Base-by-base conservation (phyloP, 805 yeast genomes). In the Metschnikowia baotianmanensis region DNA sequence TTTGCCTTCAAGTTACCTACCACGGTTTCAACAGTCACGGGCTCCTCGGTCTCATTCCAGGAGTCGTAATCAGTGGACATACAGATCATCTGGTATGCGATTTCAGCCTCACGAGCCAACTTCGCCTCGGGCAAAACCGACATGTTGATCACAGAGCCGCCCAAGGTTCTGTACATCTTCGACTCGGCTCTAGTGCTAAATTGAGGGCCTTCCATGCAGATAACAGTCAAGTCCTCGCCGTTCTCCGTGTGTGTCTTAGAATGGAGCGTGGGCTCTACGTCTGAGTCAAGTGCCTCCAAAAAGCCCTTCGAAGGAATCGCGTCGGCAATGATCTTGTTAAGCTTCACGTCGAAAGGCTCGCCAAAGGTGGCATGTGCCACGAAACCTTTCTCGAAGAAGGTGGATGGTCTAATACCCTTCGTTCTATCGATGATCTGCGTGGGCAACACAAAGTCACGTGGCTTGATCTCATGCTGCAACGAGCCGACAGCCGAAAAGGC, bases 171-270 rank as follows among this genome's bases (percentile, higher is more conserved):
- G 71, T 93, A 93, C 67, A 93, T 66, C 59, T 77, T 77, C 11
- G 97, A 89, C 68, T 93, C 99, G 8, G 99, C 98, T 51, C 99
- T 77, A 11, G 99, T 93, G 27, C 95, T 83, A 65, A 93, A 93
- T 36, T 93, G 96, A 3, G 99, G 99, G 31, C 99, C 99, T 67
- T 91, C 99, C 99, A 93, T 93, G 64, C 99, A 93, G 48, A 93
- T 76, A 29, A 93, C 79, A 6, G 95, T 85, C 43, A 86, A 67
- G 56, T 91, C 97, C 43, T 78, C 81, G 41, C 77, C 78, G 24
- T 66, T 66, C 51, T 80, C 82, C 36, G 87, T 69, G 40, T 61
- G 67, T 16, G 53, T 42, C 62, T 79, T 82, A 38, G 87, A 71
- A 66, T 85, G 95, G 63, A 90, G 66, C 33, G 63, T 64, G 21